These are phyloP conservation scores for Emergomyces orientalis DNA, from an alignment of 2,329 filamentous ascomycete genomes.

Conservation along the genomic window DNA sequence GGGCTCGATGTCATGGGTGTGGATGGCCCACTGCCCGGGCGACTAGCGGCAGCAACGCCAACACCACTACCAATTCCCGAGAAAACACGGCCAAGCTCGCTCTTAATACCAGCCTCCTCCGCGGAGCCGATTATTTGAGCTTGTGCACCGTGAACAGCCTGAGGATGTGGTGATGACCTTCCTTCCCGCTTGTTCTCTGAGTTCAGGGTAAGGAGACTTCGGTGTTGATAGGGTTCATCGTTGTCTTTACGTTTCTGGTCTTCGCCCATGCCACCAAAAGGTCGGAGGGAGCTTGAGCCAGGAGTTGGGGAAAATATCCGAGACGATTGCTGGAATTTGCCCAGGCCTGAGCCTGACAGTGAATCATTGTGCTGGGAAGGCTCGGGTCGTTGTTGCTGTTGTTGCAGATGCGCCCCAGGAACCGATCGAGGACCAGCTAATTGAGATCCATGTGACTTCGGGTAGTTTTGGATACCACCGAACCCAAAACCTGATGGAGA, in stretches of 20 bases:
- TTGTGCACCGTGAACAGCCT: conserved; percentile 88
- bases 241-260: conserved; percentile 40
- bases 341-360: conserved; percentile 18
- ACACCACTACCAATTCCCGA: conserved; percentile 75
- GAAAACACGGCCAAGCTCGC: conserved; percentile 89
- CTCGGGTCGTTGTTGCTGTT: conserved; percentile 28
- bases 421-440: conserved; percentile 26
- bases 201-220: conserved; percentile 63
- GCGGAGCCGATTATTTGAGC: conserved; percentile 78
- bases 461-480: conserved; percentile 34
- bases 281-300: conserved; percentile 19
- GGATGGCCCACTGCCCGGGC: conserved; percentile 42
- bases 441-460: conserved; percentile 35
- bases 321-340: conserved; percentile 26
- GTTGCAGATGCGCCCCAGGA: conserved; percentile 24
- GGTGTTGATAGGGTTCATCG: conserved; percentile 51
- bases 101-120: conserved; percentile 84
- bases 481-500: conserved; percentile 29
- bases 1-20: conserved; percentile 48
- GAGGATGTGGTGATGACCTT: conserved; percentile 76
- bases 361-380: conserved; percentile 26
- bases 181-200: conserved; percentile 71
- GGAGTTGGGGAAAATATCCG: conserved; percentile 30
- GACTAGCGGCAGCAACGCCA: conserved; percentile 43
- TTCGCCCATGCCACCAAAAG: conserved; percentile 18